Conservation (phyloP, 2,329 filamentous ascomycete species). For the Cladophialophora exuberans region DNA sequence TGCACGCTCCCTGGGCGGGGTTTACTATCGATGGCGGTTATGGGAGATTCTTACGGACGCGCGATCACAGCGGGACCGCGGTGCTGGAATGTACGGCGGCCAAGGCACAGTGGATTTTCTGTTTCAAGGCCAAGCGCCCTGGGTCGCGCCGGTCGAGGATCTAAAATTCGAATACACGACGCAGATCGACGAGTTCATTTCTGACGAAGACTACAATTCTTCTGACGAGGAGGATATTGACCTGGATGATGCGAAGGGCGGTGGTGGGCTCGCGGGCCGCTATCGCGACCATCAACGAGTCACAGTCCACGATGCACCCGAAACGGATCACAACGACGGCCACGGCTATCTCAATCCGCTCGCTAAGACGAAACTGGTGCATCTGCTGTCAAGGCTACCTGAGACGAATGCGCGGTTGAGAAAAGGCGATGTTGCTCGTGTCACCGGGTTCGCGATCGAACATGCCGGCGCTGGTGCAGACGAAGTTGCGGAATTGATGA, state of each 20-base stretch:
- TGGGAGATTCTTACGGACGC: slow-evolving; percentile 81
- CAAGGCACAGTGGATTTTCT: slow-evolving; percentile 51
- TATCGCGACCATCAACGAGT: slow-evolving; percentile 39
- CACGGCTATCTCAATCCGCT: slow-evolving; percentile 76
- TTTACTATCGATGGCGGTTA: slow-evolving; percentile 91
- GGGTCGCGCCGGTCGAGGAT: slow-evolving; percentile 73
- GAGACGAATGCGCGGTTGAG: slow-evolving; percentile 73
- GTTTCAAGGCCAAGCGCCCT: slow-evolving; percentile 76
- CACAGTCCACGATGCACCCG: slow-evolving; percentile 32
- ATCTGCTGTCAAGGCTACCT: slow-evolving; percentile 81
- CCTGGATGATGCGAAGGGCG: slow-evolving; percentile 36
- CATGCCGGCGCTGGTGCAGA: slow-evolving; percentile 84
- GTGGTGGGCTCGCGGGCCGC: slow-evolving; percentile 48
- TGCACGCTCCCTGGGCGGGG: slow-evolving; percentile 72
- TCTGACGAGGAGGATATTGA: slow-evolving; percentile 79
- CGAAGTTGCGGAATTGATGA: slow-evolving; percentile 87
- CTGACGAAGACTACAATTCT: slow-evolving; percentile 83
- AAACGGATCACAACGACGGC: slow-evolving; percentile 45
- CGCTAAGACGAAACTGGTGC: slow-evolving; percentile 80
- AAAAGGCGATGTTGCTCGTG: slow-evolving; percentile 81
- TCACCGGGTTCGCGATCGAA: slow-evolving; percentile 86
- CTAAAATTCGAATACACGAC: slow-evolving; percentile 83
- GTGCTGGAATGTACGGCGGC: slow-evolving; percentile 12
- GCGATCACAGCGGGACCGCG: slow-evolving; percentile 37
- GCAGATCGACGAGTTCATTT: slow-evolving; percentile 75